Conservation (phyloP, 257 asterid species). For the Sherardia arvensis region DNA sequence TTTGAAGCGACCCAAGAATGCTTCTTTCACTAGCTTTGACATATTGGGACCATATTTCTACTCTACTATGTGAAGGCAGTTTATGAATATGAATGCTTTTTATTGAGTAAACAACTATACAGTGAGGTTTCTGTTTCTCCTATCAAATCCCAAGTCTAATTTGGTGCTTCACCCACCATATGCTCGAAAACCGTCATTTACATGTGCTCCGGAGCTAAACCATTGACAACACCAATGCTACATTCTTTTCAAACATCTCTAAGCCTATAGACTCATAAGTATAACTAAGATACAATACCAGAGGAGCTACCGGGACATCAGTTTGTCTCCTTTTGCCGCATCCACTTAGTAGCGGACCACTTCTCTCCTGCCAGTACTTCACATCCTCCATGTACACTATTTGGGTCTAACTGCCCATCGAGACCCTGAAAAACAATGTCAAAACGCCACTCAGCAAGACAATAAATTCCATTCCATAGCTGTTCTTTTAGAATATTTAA, state of each 20-base stretch:
- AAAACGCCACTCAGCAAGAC: neutral
- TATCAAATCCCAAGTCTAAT: neutral
- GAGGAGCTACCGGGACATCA: conserved; percentile 7
- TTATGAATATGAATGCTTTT: neutral
- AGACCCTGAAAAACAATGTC: conserved; percentile 45
- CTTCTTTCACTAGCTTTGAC: no score
- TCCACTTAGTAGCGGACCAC: conserved; percentile 96
- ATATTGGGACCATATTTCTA: no score
- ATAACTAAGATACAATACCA: neutral
- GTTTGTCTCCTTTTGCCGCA: conserved; percentile 47
- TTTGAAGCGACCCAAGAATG: no score
- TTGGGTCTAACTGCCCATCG: conserved; percentile 61
- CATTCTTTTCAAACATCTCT: neutral
- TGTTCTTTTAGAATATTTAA: neutral
- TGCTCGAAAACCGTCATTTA: neutral
- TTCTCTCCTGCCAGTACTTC: conserved; percentile 74
- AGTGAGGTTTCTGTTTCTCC: conserved; percentile 13
- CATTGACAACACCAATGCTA: neutral
- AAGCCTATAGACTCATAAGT: neutral
- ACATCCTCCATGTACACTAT: conserved; percentile 80
- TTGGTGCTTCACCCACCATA: neutral
- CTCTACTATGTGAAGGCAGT: neutral
- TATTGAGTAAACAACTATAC: conserved; percentile 7
- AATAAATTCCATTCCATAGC: neutral
- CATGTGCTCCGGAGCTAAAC: neutral